Base-by-base conservation (phyloP, 2,329 filamentous ascomycete genomes). In the Aureobasidium uvarum region DNA sequence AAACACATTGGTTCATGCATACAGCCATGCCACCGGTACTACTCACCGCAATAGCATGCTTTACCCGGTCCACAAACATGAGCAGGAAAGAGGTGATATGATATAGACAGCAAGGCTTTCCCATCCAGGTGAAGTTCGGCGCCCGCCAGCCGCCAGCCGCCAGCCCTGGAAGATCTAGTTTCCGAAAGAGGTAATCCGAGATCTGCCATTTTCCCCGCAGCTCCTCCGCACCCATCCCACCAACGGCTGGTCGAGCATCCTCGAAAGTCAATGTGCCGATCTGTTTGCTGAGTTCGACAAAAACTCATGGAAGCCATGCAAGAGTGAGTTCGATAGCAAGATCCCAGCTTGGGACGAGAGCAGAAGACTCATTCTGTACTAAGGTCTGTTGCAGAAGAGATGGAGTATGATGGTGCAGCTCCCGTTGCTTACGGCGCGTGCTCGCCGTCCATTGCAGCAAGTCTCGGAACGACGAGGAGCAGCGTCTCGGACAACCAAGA, bases 401-500 rank as follows among this genome's bases (percentile, higher is more conserved):
- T 54, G 28, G 3, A 51, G 16, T 16, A 10, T 54, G 10, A n/a
- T 38, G 14, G 5, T 20, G 14, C 13, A 23, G 11, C 33, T 38
- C 7, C n/a, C 20, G 6, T 55, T 45, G 54, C 54, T 58, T 13
- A 31, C 45, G 54, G 39, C 25, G 54, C 54, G 33, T 45, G 39
- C 25, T 18, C 16, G 16, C 11, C 6, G 52, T 41, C 7, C 39
- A 58, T 13, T 43, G 54, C 39, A 20, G 54, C 54, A 45, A 31
- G 23, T 20, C 31, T 43, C 41, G 56, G 41, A 60, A 46, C 39
- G 41, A 46, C 28, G 41, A 48, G 41, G 56, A 60, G n/a, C 54
- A 20, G 39, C 54, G 54, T 60, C 41, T 60, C 56, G 56, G 56
- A 60, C 36, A 43, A 38, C 43, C 56, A 45, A 60, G 43, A 60